Percentiles rank a stretch among this genome's conserved stretches.
Evolutionary conservation across 345 rosid species (phyloP).

Genomic region (Raphanus raphanistrum): DNA sequence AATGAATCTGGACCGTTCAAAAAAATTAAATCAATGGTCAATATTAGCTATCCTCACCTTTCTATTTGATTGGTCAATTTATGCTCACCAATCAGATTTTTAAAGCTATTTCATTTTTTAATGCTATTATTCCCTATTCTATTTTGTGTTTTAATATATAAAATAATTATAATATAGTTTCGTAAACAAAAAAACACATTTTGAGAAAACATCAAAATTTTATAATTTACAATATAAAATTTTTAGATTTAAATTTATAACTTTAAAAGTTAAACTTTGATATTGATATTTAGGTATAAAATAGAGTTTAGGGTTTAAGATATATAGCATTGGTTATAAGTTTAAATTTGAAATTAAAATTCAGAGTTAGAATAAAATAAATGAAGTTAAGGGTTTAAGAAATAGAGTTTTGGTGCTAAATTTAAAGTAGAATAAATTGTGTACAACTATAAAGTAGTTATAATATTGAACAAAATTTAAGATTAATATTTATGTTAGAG

Average conservation of each 20-base stretch:
- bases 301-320: background rate
- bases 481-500: background rate
- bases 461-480: background rate
- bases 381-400: background rate
- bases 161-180: too few species aligned
- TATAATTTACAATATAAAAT: background rate
- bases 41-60: background rate
- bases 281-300: background rate
- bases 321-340: background rate
- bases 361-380: background rate
- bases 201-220: background rate
- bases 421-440: background rate
- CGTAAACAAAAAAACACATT: background rate
- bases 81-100: background rate
- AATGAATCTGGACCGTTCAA: too few species aligned
- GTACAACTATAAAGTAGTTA: too few species aligned
- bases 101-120: background rate
- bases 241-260: background rate
- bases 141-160: too few species aligned
- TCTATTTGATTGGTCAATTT: background rate
- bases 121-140: background rate
- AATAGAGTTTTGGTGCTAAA: background rate
- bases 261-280: background rate
- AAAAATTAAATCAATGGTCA: background rate
- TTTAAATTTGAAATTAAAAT: background rate